Evolutionary conservation across 176 grass and related monocot species (phyloP).

Genomic region (Zea luxurians): DNA sequence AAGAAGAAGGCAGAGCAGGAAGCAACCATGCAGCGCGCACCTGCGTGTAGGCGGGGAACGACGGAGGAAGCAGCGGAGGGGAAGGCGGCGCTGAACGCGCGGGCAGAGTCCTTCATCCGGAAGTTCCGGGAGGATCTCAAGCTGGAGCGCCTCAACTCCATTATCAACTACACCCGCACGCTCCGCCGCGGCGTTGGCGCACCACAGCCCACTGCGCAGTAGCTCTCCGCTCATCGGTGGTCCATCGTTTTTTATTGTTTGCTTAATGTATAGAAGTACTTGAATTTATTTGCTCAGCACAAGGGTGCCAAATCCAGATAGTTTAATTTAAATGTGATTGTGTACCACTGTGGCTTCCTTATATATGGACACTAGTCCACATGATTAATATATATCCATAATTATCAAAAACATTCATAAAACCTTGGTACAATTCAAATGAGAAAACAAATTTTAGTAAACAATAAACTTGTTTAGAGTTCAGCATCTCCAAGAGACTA

Average conservation of each 20-base stretch:
- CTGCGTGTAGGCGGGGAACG: background rate
- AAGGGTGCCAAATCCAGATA: background rate
- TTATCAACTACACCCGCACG: slow-evolving; percentile 27
- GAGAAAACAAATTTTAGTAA: background rate
- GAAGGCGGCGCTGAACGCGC: slow-evolving; percentile 43
- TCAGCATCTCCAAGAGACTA: no score
- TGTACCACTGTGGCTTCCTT: background rate
- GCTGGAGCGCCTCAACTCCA: slow-evolving; percentile 48
- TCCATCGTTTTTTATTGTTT: background rate
- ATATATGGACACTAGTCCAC: background rate
- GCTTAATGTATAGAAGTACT: background rate
- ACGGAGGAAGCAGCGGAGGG: background rate
- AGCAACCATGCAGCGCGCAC: background rate
- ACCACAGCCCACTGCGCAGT: background rate
- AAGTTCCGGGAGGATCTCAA: slow-evolving; percentile 45
- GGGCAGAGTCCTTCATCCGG: slow-evolving; percentile 37
- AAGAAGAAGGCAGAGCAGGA: background rate
- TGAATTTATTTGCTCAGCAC: background rate
- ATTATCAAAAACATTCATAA: background rate
- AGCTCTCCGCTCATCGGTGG: background rate
- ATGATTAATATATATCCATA: background rate
- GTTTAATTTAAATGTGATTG: background rate
- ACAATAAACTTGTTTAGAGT: background rate
- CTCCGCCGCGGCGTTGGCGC: background rate
- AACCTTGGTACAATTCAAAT: background rate